Evolutionary conservation across 1,139 yeast species (phyloP).

Genomic region (Geotrichum cucujoidarum): DNA sequence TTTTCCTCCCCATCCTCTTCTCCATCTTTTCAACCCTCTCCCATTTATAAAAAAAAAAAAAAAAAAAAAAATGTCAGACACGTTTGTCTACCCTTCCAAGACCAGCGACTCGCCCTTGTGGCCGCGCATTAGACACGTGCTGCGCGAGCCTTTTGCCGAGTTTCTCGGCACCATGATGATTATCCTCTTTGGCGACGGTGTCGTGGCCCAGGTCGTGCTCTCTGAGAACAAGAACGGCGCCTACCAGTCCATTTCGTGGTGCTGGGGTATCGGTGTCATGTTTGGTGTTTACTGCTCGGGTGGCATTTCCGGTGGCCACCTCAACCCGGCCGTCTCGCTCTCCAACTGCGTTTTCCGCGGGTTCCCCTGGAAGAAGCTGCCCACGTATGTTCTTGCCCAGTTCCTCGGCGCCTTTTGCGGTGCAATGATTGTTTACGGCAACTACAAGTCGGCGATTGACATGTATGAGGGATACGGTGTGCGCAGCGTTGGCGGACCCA

Average conservation of each 20-base stretch:
- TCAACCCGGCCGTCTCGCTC: conserved; percentile 36
- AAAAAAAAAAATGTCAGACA: conserved; percentile 13
- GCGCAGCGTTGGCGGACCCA: conserved; percentile 30
- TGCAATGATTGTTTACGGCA: conserved; percentile 32
- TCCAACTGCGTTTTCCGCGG: conserved; percentile 32
- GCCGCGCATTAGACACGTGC: conserved; percentile 27
- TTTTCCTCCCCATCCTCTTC: not conserved
- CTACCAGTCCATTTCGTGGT: conserved; percentile 41
- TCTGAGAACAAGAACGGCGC: conserved; percentile 40
- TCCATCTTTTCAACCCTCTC: not conserved
- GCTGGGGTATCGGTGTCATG: conserved; percentile 51
- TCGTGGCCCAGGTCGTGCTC: conserved; percentile 42
- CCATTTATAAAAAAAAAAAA: conserved; percentile 2
- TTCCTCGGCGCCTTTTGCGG: conserved; percentile 32
- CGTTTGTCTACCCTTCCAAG: conserved; percentile 15
- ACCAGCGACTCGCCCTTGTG: conserved; percentile 18
- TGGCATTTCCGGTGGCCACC: conserved; percentile 36
- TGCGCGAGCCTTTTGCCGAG: conserved; percentile 40
- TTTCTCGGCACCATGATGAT: conserved; percentile 46
- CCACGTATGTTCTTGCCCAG: conserved; percentile 31
- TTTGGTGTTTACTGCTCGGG: conserved; percentile 40
- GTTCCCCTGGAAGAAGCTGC: conserved; percentile 34
- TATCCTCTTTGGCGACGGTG: conserved; percentile 45
- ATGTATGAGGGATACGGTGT: conserved; percentile 30
- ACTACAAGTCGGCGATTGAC: conserved; percentile 31